phyloP scores from a whole-genome alignment of 106 monocot genomes.

The Dendrobium huoshanense region DNA sequence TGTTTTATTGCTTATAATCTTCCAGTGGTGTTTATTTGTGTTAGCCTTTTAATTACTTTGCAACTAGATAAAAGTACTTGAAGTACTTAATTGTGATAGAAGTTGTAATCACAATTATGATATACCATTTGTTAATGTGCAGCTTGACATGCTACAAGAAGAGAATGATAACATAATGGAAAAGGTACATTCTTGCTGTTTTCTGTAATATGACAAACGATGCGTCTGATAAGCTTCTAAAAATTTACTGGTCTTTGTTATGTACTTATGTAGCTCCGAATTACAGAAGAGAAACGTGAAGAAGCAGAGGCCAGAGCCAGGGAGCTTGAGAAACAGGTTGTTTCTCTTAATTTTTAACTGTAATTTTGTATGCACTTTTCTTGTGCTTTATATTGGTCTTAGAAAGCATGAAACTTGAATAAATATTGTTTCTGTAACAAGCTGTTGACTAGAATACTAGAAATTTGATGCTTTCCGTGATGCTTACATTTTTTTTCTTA shows the following conservation, averaged over 20 bases:
- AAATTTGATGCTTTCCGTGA: background rate
- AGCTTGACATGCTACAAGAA: constrained; percentile 87
- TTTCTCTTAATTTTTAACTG: background rate
- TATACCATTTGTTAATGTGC: constrained; percentile 16
- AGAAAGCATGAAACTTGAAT: background rate
- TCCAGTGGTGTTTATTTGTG: background rate
- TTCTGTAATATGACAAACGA: background rate
- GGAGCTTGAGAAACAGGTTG: constrained; percentile 79
- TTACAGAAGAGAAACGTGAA: constrained; percentile 49
- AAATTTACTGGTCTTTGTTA: constrained; percentile 4
- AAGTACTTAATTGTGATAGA: background rate
- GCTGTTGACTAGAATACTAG: background rate
- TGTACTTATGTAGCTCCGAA: constrained; percentile 41
- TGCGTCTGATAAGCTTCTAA: background rate
- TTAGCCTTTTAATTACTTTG: background rate
- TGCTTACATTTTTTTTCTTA: background rate
- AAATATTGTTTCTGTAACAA: background rate
- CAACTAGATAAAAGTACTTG: constrained; percentile 2
- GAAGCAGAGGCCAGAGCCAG: constrained; percentile 63
- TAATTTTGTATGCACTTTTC: background rate
- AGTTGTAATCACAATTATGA: background rate
- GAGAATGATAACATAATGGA: constrained; percentile 68
- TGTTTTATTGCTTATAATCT: background rate
- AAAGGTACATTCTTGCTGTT: constrained; percentile 28
- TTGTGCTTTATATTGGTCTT: background rate